Evolutionary conservation across 2,329 filamentous ascomycete species (phyloP), one percentile per base, ranked within the genome.

Genomic region (Leptographium wingfieldii): DNA sequence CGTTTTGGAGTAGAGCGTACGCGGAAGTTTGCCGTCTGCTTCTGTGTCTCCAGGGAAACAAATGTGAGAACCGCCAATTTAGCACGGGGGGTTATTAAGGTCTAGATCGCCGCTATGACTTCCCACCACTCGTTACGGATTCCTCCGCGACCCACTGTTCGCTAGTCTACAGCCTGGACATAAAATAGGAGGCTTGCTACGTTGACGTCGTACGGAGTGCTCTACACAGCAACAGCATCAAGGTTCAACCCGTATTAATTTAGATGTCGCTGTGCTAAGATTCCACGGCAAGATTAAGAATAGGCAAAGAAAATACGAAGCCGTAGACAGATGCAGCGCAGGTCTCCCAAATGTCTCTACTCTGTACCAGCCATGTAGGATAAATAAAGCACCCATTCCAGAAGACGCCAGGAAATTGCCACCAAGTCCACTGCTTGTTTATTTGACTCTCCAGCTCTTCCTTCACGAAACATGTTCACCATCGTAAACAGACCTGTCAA

Each of bases 271-370:
- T 14, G 25, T 43, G 22, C 14, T 27, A 19, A 56, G 54, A 46
- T 46, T 25, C 14, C 38, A 56, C 38, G 22, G 25, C 54, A 56
- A 38, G 16, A 51, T 38, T 59, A 56, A 56, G 56, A 59, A 66
- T 66, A 66, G 63, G 63, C 60, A 63, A 53, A 64, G 64, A 33
- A 59, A 59, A 56, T 22, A 38, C 19, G 29, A 54, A 35, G 33
- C 53, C 35, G 46, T 12, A 55, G 51, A 57, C 29, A 56, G 51
- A 62, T n/a, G 38, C 69, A 67, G 69, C 65, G 63, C 65, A 65
- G 48, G n/a, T 58, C 56, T 64, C 62, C 65, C 67, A 66, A 63
- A 66, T 67, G 66, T 70, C 70, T 66, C 67, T 33, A 38, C 33
- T 55, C 54, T 56, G 54, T 46, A 43, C 63, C 68, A 64, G 63